Conservation (phyloP, 169 alveolate species). For the Babesia sp. region DNA sequence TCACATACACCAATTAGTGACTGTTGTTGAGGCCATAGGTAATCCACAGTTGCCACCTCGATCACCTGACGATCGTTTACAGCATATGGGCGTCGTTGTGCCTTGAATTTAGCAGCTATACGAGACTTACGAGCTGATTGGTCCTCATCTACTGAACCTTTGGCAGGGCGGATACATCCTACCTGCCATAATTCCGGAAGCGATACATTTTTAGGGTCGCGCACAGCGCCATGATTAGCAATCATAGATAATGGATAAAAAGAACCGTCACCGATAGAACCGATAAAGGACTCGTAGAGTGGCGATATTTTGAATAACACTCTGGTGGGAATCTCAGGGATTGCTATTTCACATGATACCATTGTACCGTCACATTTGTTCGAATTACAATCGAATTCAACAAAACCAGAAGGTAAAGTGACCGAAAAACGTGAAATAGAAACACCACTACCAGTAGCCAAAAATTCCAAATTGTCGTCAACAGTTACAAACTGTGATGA, state of each 20-base stretch:
- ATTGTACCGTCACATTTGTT: not conserved
- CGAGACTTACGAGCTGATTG: not conserved
- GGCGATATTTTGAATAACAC: not conserved
- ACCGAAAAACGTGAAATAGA: not conserved
- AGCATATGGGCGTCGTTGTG: constrained; percentile 31
- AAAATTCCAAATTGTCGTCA: not conserved
- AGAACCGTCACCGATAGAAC: not conserved
- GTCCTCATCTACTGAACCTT: not conserved
- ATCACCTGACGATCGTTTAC: constrained; percentile 17
- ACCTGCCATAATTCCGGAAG: constrained; percentile 38
- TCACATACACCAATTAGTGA: constrained; percentile 29
- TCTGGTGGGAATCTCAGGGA: constrained; percentile 19
- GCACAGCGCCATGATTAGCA: constrained; percentile 9
- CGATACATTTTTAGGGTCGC: constrained; percentile 29
- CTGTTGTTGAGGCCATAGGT: constrained; percentile 40
- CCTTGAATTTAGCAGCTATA: not conserved
- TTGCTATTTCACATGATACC: not conserved
- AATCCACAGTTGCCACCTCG: constrained; percentile 22
- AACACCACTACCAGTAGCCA: constrained; percentile 41
- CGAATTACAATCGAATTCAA: not conserved
- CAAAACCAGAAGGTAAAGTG: not conserved
- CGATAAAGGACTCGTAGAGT: not conserved
- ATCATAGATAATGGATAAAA: not conserved
- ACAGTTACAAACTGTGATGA: not conserved
- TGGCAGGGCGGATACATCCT: constrained; percentile 7